Evolutionary conservation across 768 basidiomycete species (phyloP), one percentile per base, ranked within the genome.

Genomic region (Russula compacta): DNA sequence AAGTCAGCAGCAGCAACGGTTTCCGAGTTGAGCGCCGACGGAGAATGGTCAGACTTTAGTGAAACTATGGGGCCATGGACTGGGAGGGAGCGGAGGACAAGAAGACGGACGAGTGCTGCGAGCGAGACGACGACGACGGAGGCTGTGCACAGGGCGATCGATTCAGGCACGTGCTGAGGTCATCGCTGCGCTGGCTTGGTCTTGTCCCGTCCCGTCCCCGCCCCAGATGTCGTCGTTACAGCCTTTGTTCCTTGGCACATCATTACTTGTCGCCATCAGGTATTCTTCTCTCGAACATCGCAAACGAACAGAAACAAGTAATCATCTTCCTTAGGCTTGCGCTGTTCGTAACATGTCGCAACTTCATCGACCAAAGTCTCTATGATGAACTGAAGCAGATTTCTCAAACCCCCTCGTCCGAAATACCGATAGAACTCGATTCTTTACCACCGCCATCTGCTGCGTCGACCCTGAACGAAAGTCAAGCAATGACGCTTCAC

Each of bases 21-120:
- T 9, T 69, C 63, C 6, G 66, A n/a, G 24, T 68, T 70, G n/a
- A 84, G 75, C 42, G 76, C 63, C 19, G 79, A 76, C 21, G 78
- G 72, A 47, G 82, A 78, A 4, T 78, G 80, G 56, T 78, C 78
- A 58, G 80, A 75, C 69, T 83, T 83, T 49, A 75, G 69, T 69
- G 70, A 75, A 51, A 80, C 73, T 43, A 80, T 69, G 17, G 46
- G n/a, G 14, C 24, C 65, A 66, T 65, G 36, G 61, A 19, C 6
- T n/a, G 4, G 42, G 48, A 39, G 11, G 39, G 39, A 10, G 44
- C 47, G 15, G 11, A 33, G 42, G 12, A 36, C 36, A 19, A 46
- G 35, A 39, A 4, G 57, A 54, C 14, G 47, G 46, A 29, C 24
- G 24, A 29, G 24, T 46, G 48, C 36, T 14, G 43, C 50, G 36